Evolutionary conservation across 2,329 filamentous ascomycete species (phyloP).

Genomic region (Scytalidium sp.): DNA sequence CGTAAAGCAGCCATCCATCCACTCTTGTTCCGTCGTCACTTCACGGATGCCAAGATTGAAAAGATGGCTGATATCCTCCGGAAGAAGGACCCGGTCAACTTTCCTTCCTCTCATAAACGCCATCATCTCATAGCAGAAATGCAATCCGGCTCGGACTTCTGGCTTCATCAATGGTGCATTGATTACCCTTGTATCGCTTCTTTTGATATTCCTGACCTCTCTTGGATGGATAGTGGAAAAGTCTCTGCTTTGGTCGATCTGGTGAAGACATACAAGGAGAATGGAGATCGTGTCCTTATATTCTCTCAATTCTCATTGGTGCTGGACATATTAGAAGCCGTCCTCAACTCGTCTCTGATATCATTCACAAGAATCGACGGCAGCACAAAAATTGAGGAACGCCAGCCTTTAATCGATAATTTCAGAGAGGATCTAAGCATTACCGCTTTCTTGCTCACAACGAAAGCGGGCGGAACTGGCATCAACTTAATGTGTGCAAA

Average conservation of each 20-base stretch:
- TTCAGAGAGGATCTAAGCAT: constrained; percentile 77
- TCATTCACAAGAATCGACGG: constrained; percentile 86
- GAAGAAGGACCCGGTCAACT: constrained; percentile 57
- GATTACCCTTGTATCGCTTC: constrained; percentile 53
- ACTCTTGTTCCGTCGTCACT: constrained; percentile 79
- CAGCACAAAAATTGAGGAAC: constrained; percentile 73
- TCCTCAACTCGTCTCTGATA: constrained; percentile 70
- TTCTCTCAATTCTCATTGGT: constrained; percentile 94
- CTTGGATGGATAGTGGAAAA: constrained; percentile 72
- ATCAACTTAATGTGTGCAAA: constrained; percentile 96
- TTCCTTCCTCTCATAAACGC: constrained; percentile 47
- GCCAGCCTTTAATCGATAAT: constrained; percentile 83
- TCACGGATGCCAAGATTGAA: constrained; percentile 69
- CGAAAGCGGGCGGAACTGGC: constrained; percentile 91
- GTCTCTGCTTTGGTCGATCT: constrained; percentile 77
- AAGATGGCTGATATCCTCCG: constrained; percentile 78
- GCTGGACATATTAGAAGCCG: constrained; percentile 84
- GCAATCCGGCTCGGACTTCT: constrained; percentile 58
- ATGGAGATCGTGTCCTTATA: constrained; percentile 82
- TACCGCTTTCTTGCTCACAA: constrained; percentile 88
- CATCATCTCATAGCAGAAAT: constrained; percentile 54
- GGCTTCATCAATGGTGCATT: constrained; percentile 63
- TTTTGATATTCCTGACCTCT: constrained; percentile 51
- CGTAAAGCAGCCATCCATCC: constrained; percentile 92
- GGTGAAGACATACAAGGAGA: constrained; percentile 67